Evolutionary conservation across 2,329 filamentous ascomycete species (phyloP).

Genomic region (Xylaria sp.): DNA sequence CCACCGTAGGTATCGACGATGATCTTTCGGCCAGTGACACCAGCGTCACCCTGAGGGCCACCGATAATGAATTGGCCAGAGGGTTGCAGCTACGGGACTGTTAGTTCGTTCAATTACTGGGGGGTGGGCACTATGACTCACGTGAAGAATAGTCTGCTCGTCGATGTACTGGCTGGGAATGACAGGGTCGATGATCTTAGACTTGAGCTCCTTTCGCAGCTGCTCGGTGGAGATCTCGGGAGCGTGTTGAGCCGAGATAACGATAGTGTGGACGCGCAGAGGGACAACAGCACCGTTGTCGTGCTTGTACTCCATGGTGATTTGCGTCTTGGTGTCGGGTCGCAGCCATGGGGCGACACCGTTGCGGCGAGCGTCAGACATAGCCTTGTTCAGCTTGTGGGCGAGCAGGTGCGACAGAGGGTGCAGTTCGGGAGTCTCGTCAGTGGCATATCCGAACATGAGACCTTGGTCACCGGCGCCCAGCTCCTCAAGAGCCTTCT

Average conservation of each 20-base stretch:
- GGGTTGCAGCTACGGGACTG: conserved; percentile 75
- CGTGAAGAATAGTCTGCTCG: conserved; percentile 94
- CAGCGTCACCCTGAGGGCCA: conserved; percentile 98
- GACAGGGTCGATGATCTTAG: conserved; percentile 96
- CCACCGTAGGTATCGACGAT: conserved; percentile 99
- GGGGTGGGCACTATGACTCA: conserved; percentile 57
- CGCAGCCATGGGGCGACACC: conserved; percentile 92
- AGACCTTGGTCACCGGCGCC: conserved; percentile 99
- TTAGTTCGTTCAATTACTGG: conserved; percentile 17
- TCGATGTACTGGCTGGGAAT: conserved; percentile 94
- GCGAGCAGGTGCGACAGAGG: conserved; percentile 93
- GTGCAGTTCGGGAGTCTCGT: conserved; percentile 97
- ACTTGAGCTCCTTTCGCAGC: conserved; percentile 92
- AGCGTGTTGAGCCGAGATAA: conserved; percentile 95
- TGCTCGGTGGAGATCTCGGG: conserved; percentile 89
- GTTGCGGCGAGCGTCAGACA: conserved; percentile 88
- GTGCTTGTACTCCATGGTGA: conserved; percentile 98
- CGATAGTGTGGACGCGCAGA: conserved; percentile 92
- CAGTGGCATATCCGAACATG: conserved; percentile 99
- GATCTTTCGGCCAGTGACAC: conserved; percentile 99
- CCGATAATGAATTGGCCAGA: conserved; percentile 99
- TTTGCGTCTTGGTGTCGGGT: conserved; percentile 99
- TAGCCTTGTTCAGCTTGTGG: conserved; percentile 96
- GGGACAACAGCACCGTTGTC: conserved; percentile 94
- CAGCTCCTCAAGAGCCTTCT: conserved; percentile 95